Base-by-base conservation (phyloP, 805 yeast species). In the Wickerhamia fluorescens region DNA sequence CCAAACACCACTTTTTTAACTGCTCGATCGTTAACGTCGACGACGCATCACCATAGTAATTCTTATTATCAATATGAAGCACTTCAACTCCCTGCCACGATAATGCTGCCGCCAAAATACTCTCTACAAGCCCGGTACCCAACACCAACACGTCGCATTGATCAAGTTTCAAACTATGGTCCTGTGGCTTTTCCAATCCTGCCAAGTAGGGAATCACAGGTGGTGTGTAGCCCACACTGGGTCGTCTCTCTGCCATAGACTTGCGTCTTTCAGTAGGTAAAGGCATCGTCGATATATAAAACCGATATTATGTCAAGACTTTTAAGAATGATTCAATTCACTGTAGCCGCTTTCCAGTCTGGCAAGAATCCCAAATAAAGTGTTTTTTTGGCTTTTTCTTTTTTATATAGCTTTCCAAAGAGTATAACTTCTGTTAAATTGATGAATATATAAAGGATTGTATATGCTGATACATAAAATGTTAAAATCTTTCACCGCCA, bases 11-110 rank as follows among this genome's bases (percentile, higher is more conserved):
- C 25, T 72, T 66, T 48, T 78, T 78, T 37, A 87, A 56, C 55
- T 92, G 95, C 41, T 86, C 95, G 27, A 87, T 73, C 13, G 94
- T 82, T 29, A 92, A 58, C 3, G 95, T 83, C 5, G 96, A 87
- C 28, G 79, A 70, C 20, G 80, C 70, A 51, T 88, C 97, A 13
- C 98, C 98, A 47, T 92, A 92, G 51, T 84, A 79, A 16, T 75
- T 68, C 48, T 87, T 81, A 24, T 76, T 65, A 53, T 92, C 98
- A 17, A 92, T 75, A 49, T 92, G 98, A 24, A 92, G 61, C 6
- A 92, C 96, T 40, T 71, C 76, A n/a, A 92, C 76, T n/a, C 98
- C 98, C 45, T 86, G 95, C 97, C 98, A 92, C 8, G 96, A 81
- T 26, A 92, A 66, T 0, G 96, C 89, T 8, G 96, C 95, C 0